A percentile compares a stretch with the other conserved stretches of the same genome.
Evolutionary conservation across 768 basidiomycete genomes (phyloP).

Genomic region (Auricularia cornea): DNA sequence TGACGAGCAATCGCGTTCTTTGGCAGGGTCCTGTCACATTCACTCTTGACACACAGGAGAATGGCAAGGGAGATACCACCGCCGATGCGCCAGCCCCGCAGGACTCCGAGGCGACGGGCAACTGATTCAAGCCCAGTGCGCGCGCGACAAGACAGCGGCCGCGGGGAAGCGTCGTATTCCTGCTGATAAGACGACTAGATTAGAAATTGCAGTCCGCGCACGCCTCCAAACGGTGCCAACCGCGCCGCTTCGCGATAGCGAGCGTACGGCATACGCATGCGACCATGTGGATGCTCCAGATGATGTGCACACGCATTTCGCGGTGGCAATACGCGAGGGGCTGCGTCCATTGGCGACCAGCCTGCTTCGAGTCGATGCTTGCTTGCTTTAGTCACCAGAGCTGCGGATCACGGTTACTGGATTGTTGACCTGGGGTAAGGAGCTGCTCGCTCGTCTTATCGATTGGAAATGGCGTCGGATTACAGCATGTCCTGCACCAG

Average conservation of each 20-base stretch:
- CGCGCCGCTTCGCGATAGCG: background rate
- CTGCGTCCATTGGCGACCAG: background rate
- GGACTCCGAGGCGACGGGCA: background rate
- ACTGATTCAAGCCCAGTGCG: background rate
- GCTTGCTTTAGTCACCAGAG: background rate
- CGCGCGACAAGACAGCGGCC: background rate
- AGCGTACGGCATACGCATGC: background rate
- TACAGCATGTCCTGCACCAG: background rate
- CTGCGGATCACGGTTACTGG: background rate
- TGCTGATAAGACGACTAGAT: background rate
- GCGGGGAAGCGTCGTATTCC: background rate
- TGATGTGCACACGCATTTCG: background rate
- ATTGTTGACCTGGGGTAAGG: background rate
- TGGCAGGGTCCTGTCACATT: constrained; percentile 85
- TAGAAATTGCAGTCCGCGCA: background rate
- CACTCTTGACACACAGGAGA: constrained; percentile 56
- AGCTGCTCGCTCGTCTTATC: background rate
- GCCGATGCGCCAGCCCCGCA: background rate
- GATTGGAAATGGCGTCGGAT: background rate
- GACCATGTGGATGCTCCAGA: background rate
- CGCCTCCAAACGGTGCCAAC: background rate
- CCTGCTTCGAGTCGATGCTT: background rate
- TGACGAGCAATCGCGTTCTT: constrained; percentile 2
- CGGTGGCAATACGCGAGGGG: background rate
- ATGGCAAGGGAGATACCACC: background rate